phyloP scores from a whole-genome alignment of 257 asterid species.

The Pogostemon cablin region DNA sequence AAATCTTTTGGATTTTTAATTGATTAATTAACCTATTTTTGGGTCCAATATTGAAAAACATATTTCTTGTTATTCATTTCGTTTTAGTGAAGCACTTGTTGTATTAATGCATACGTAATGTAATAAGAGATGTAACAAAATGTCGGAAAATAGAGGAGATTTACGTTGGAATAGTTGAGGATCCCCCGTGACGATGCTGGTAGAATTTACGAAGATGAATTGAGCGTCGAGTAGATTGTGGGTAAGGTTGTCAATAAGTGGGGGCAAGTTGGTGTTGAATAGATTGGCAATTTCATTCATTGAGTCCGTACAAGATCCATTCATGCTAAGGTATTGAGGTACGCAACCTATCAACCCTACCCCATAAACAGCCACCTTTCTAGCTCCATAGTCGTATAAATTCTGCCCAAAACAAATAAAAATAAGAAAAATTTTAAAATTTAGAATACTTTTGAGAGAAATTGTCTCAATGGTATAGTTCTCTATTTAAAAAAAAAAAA shows the following conservation, averaged over 20 bases:
- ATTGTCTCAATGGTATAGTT: too few relatives aligned
- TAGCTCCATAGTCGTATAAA: constrained; percentile 50
- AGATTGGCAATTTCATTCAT: constrained; percentile 30
- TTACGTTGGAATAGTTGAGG: neutral
- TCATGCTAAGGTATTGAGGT: constrained; percentile 27
- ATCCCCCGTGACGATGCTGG: constrained; percentile 17
- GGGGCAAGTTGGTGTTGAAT: constrained; percentile 33
- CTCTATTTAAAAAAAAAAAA: too few relatives aligned
- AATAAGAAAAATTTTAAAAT: too few relatives aligned
- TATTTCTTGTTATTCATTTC: too few relatives aligned
- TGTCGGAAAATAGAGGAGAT: neutral
- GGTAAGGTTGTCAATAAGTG: constrained; percentile 44
- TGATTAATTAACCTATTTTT: neutral
- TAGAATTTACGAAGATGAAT: constrained; percentile 37
- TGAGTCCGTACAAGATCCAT: constrained; percentile 32
- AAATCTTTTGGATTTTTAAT: too few relatives aligned
- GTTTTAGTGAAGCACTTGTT: too few relatives aligned
- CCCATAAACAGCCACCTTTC: constrained; percentile 49
- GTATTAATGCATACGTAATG: neutral
- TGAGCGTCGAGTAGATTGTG: constrained; percentile 24
- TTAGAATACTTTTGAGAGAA: too few relatives aligned
- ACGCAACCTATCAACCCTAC: constrained; percentile 39
- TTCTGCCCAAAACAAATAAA: constrained; percentile 22
- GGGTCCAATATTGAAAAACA: neutral
- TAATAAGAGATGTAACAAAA: neutral